A percentile compares a stretch with the other conserved stretches of the same genome.
Evolutionary conservation across 768 basidiomycete genomes (phyloP).

Genomic region (Amanita muscaria): DNA sequence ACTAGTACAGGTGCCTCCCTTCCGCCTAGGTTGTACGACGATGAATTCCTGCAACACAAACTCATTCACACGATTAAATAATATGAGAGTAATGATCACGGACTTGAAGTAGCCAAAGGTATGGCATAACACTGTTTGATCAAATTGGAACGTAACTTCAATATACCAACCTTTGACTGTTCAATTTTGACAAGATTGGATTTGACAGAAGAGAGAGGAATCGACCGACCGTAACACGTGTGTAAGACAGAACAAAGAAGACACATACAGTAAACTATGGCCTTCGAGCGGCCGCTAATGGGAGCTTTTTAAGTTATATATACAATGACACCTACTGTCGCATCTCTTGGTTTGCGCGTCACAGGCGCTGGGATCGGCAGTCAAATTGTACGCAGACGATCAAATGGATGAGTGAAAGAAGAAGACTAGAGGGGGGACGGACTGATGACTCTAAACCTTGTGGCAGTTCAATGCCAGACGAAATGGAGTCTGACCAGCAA

Average conservation of each 20-base stretch:
- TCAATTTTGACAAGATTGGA: background rate
- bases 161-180: slow-evolving; percentile 6
- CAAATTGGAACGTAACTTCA: background rate
- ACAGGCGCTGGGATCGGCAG: background rate
- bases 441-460: slow-evolving; percentile 18
- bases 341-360: background rate
- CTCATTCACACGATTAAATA: background rate
- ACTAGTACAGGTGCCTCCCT: no score
- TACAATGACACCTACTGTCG: slow-evolving; percentile 4
- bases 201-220: slow-evolving; percentile 1
- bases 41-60: background rate
- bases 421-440: slow-evolving; percentile 21
- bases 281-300: slow-evolving; percentile 5
- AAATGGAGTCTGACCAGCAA: background rate
- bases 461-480: slow-evolving; percentile 1
- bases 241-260: slow-evolving; percentile 3
- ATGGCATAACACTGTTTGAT: no score
- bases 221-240: slow-evolving; percentile 9
- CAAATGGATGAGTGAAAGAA: slow-evolving; percentile 2
- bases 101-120: background rate
- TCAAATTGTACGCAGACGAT: slow-evolving; percentile 3
- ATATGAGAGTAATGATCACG: background rate
- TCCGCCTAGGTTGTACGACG: no score
- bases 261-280: slow-evolving; percentile 9
- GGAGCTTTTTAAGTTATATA: background rate